Conservation (phyloP, 2,329 filamentous ascomycete genomes). For the Verticillium nonalfalfae region DNA sequence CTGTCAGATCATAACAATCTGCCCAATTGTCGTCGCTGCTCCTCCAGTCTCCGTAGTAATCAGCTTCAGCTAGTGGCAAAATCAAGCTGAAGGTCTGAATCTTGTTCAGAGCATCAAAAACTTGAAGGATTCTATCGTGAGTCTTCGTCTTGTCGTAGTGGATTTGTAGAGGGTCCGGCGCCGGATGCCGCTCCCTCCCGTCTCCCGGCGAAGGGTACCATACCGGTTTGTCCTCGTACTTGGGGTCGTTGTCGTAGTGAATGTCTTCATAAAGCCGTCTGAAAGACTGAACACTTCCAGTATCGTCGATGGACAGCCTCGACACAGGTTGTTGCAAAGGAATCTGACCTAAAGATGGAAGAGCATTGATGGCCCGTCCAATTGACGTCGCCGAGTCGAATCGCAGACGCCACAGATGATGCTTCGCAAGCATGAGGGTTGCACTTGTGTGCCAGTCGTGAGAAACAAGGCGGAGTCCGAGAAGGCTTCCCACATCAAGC, state of each 20-base stretch:
- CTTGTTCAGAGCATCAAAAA: background rate
- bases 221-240: background rate
- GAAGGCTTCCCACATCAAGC: background rate
- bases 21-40: background rate
- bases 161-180: background rate
- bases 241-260: background rate
- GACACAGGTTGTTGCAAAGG: background rate
- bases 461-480: background rate
- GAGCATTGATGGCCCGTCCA: background rate
- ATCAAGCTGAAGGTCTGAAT: background rate
- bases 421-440: background rate
- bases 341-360: background rate
- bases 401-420: background rate
- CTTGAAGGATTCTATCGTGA: background rate
- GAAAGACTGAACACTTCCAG: constrained; percentile 1
- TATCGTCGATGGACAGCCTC: background rate
- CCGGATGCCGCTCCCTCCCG: background rate
- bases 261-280: background rate
- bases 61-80: background rate
- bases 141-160: constrained; percentile 2
- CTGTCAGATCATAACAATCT: constrained; percentile 5
- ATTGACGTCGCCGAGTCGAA: background rate
- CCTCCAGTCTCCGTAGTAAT: background rate
- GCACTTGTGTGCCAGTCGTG: constrained; percentile 1
- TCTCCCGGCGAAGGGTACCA: background rate